phyloP scores from a whole-genome alignment of 2,329 filamentous ascomycete species.

The Calonectria leucothoes region DNA sequence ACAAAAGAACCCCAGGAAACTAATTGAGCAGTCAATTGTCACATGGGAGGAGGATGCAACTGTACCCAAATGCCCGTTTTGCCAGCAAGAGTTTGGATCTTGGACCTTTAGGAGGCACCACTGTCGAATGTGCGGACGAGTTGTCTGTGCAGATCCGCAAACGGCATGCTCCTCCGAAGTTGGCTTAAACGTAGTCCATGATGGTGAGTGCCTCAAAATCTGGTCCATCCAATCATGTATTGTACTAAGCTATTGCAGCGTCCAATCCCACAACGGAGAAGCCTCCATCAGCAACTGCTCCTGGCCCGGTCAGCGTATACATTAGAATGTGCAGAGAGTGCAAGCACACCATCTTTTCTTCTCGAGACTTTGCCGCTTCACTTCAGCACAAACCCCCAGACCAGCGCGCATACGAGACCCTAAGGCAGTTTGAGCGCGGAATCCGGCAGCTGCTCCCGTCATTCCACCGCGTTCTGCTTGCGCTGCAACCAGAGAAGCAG shows the following conservation, averaged over 20 bases:
- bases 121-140: constrained; percentile 91
- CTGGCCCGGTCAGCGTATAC: constrained; percentile 75
- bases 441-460: constrained; percentile 84
- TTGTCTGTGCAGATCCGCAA: constrained; percentile 88
- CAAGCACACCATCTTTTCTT: constrained; percentile 70
- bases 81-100: constrained; percentile 92
- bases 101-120: constrained; percentile 96
- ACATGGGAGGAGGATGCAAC: constrained; percentile 93
- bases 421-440: constrained; percentile 88
- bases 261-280: constrained; percentile 55
- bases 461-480: constrained; percentile 81
- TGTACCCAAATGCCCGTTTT: constrained; percentile 89
- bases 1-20: constrained; percentile 81
- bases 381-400: constrained; percentile 76
- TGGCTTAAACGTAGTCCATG: constrained; percentile 67
- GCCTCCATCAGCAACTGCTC: constrained; percentile 39
- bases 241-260: constrained; percentile 22
- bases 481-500: constrained; percentile 70
- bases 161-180: constrained; percentile 90
- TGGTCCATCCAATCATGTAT: neutral
- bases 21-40: constrained; percentile 90
- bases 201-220: constrained; percentile 30
- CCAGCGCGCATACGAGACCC: constrained; percentile 83
- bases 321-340: constrained; percentile 95
- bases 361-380: constrained; percentile 82